Base-by-base conservation (phyloP, 345 rosid species). In the Microcos paniculata region DNA sequence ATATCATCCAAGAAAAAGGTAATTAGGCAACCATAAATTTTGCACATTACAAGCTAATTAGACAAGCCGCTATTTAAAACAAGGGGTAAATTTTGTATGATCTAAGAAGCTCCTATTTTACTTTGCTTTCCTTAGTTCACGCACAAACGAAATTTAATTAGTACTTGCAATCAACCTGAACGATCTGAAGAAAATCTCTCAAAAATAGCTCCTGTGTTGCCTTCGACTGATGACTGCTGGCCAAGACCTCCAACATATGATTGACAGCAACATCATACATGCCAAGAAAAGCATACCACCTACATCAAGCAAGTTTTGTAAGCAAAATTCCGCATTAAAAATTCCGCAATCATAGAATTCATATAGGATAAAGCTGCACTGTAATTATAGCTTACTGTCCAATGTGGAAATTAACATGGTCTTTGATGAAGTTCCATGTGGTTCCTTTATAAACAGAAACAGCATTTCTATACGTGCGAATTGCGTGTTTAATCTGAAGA, bases 211-310 rank as follows among this genome's bases (percentile, higher is more conserved):
- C 99, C 80, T 96, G 99, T 16, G 87, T 91, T 86, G 92, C 81
- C 89, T 89, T 94, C 43, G 97, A 88, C 84, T 96, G 98, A 82
- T 94, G 88, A 76, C 88, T 83, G 82, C 97, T 91, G 61, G 89
- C 87, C 83, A 96, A 85, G 81, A 94, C 90, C 81, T 92, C 89
- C 85, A 94, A 82, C 95, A 94, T 83, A 81, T 92, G 88, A 46
- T 64, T 71, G 63, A 91, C 91, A 74, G 98, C 98, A 81, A 90
- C 85, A 82, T 96, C 99, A 88, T 92, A 82, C 86, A 92, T 83
- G 72, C 97, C 98, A 84, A 96, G 96, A 75, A 84, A 78, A 78
- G 89, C 89, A 89, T 92, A 96, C 96, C 98, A 96, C 85, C 98
- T 96, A 78, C 28, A 73, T 73, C 68, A 77, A 75, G 75, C 26